Base-by-base conservation (phyloP, 163 green algal species). In the Scenedesmus sp. region DNA sequence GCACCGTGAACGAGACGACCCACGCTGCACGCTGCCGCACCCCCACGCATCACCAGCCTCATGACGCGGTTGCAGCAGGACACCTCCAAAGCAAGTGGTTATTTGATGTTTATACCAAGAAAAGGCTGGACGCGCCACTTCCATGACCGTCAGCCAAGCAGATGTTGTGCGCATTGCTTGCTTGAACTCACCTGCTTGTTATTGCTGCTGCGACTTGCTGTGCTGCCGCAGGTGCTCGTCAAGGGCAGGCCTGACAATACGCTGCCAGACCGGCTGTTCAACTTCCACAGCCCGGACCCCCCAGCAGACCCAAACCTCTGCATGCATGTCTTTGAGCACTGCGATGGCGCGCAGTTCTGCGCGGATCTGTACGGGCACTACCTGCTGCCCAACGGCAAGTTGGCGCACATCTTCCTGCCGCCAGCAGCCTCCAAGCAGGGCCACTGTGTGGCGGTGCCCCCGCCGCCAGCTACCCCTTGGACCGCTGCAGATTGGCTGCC, bases 361-460 rank as follows among this genome's bases (percentile, higher is more conserved):
- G 76, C 89, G 43, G 76, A 89, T 65, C 92, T 96, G 73, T 96
- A 93, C 91, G 94, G 94, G 15, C 94, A 96, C 90, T 96, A 95
- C 91, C 87, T 95, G 87, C 93, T 96, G 68, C 94, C 94, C 10
- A 94, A 93, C 80, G 94, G 94, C 49, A 91, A 89, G 81, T 91
- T 96, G 18, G 94, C 94, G 20, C 94, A 96, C 89, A 93, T 96
- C 82, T 95, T 92, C 79, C 44, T 94, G 76, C 56, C 44, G 12
- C 59, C 76, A 53, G 72, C 49, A 35, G 46, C 51, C 24, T 7
- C 49, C n/a, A 79, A 86, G 43, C 81, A 81, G 44, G 89, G 89
- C 0, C 82, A 89, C 37, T 49, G 70, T 2, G 89, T 92, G n/a
- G 37, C 82, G 18, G 9, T 89, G 22, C 59, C 89, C 24, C 40